Percentiles rank a stretch among this genome's conserved stretches.
Evolutionary conservation across 129 eudicot species (phyloP).

Genomic region (Ambrosia trifida): DNA sequence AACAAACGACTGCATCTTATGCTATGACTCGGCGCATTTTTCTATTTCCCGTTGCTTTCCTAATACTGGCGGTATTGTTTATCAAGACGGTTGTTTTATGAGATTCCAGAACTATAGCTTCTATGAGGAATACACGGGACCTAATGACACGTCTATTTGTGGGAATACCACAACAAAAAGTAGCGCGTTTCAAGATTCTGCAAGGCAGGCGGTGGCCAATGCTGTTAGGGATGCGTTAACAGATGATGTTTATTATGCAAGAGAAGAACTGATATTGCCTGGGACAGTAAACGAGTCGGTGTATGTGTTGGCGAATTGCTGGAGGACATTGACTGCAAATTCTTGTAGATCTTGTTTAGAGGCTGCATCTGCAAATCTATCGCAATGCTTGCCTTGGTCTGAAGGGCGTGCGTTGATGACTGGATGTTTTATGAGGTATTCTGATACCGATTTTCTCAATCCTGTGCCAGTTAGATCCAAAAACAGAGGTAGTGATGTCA

Average conservation of each 20-base stretch:
- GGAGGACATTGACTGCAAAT: constrained; percentile 59
- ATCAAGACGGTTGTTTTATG: constrained; percentile 78
- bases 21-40: constrained; percentile 70
- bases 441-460: constrained; percentile 70
- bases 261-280: constrained; percentile 34
- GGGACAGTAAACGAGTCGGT: constrained; percentile 43
- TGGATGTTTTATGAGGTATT: constrained; percentile 88
- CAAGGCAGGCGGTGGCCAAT: constrained; percentile 46
- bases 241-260: constrained; percentile 39
- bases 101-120: constrained; percentile 63
- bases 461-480: constrained; percentile 40
- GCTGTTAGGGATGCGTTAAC: constrained; percentile 47
- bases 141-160: constrained; percentile 46
- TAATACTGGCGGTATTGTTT: constrained; percentile 53
- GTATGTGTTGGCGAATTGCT: constrained; percentile 73
- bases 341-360: constrained; percentile 61
- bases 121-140: constrained; percentile 53
- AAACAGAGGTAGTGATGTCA: constrained; percentile 46
- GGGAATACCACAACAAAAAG: constrained; percentile 52
- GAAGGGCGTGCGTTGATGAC: constrained; percentile 68
- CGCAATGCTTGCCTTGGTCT: constrained; percentile 66
- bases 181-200: constrained; percentile 37
- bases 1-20: constrained; percentile 58
- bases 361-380: constrained; percentile 47
- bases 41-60: constrained; percentile 71